phyloP scores from a whole-genome alignment of 2,329 filamentous ascomycete genomes.

The Juglanconis sp. region DNA sequence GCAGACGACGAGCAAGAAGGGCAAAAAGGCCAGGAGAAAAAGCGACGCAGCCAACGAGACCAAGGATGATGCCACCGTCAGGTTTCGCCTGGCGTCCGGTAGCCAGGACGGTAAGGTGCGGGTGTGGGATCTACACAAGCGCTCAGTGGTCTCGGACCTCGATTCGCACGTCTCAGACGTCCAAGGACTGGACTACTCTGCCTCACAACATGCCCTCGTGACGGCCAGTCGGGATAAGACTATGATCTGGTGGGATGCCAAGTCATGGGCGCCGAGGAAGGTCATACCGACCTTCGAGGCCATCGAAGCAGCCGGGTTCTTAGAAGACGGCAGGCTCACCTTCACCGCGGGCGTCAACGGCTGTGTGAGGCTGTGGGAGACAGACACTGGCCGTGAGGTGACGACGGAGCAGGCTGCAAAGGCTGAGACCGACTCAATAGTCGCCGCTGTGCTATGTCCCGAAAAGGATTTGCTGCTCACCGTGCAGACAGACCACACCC shows the following conservation, averaged over 20 bases:
- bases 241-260: constrained; percentile 84
- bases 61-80: constrained; percentile 37
- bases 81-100: constrained; percentile 82
- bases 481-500: constrained; percentile 83
- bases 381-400: constrained; percentile 72
- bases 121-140: constrained; percentile 87
- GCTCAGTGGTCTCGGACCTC: constrained; percentile 70
- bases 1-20: constrained; percentile 39
- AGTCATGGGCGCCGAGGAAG: constrained; percentile 77
- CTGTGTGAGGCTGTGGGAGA: constrained; percentile 78
- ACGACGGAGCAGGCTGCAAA: constrained; percentile 67
- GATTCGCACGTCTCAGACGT: constrained; percentile 96
- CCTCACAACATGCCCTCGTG: constrained; percentile 70
- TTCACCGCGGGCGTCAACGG: constrained; percentile 86
- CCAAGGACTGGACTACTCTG: constrained; percentile 78
- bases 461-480: constrained; percentile 71
- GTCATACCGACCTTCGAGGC: constrained; percentile 83
- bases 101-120: constrained; percentile 91
- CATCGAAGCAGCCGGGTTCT: constrained; percentile 79
- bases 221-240: constrained; percentile 92
- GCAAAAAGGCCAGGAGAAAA: constrained; percentile 41
- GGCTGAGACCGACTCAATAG: constrained; percentile 63
- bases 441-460: constrained; percentile 66
- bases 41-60: constrained; percentile 41
- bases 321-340: constrained; percentile 66